Percentiles rank a stretch among this genome's conserved stretches.
Evolutionary conservation across 2,329 filamentous ascomycete genomes (phyloP).

Genomic region (Penicillium concentricum): DNA sequence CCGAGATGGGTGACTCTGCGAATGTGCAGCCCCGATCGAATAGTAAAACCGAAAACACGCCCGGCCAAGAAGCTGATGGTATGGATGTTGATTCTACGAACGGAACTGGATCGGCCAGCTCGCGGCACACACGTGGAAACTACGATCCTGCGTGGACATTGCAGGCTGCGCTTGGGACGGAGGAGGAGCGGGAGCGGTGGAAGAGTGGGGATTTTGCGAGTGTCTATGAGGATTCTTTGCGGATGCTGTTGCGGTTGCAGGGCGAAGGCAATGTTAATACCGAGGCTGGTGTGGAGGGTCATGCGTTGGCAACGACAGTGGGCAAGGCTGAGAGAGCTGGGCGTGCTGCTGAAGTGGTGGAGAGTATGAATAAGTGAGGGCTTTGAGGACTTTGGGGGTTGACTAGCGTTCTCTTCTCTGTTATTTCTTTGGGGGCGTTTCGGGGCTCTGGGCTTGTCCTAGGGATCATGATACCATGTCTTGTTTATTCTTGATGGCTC

Average conservation of each 20-base stretch:
- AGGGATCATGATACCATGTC: constrained; percentile 27
- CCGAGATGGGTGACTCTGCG: constrained; percentile 18
- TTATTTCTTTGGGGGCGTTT: constrained; percentile 18
- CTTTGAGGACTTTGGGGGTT: constrained; percentile 5
- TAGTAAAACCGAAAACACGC: not conserved
- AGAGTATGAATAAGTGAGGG: constrained; percentile 44
- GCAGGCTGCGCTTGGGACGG: constrained; percentile 32
- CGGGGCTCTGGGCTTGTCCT: constrained; percentile 5
- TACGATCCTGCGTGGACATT: constrained; percentile 30
- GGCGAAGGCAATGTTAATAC: constrained; percentile 29
- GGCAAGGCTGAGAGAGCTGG: constrained; percentile 48
- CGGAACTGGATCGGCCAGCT: not conserved
- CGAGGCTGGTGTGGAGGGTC: constrained; percentile 28
- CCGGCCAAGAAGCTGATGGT: constrained; percentile 13
- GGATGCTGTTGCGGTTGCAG: constrained; percentile 40
- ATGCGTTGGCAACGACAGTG: constrained; percentile 46
- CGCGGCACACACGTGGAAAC: not conserved
- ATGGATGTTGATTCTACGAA: constrained; percentile 32
- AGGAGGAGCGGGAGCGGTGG: constrained; percentile 40
- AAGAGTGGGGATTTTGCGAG: constrained; percentile 43
- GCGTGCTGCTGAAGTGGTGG: constrained; percentile 47
- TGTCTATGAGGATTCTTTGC: constrained; percentile 43
- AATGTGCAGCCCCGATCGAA: not conserved
- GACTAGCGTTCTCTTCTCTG: constrained; percentile 5
- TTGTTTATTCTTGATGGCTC: constrained; percentile 5